These are phyloP conservation scores for Lasiodiplodia sp. DNA, from an alignment of 2,329 filamentous ascomycete species.

Conservation along the genomic window DNA sequence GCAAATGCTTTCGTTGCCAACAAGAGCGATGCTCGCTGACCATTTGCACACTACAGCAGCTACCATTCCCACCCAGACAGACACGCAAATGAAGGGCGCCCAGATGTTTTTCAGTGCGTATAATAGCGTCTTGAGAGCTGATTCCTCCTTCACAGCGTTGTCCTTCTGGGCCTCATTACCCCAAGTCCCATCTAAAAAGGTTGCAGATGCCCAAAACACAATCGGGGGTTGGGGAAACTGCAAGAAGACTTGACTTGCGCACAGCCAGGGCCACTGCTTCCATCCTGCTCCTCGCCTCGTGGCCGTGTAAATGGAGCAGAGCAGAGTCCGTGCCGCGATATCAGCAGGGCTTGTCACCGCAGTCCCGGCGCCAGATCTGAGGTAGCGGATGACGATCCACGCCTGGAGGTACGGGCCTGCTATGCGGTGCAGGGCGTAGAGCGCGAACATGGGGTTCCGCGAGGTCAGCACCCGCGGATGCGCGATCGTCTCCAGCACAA, in stretches of 20 bases:
- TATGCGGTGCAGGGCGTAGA: conserved; percentile 42
- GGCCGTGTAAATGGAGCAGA: conserved; percentile 5
- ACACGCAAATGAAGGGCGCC: background rate
- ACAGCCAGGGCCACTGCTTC: background rate
- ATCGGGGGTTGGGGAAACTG: conserved; percentile 15
- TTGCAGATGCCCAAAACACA: conserved; percentile 4
- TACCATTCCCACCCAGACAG: conserved; percentile 1
- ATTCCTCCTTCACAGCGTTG: background rate
- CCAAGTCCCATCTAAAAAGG: conserved; percentile 8
- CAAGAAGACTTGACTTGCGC: conserved; percentile 1
- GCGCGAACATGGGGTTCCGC: conserved; percentile 45
- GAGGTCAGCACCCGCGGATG: conserved; percentile 46
- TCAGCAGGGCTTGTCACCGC: background rate
- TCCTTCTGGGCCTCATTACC: background rate
- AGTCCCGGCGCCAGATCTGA: background rate
- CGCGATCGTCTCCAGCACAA: conserved; percentile 47
- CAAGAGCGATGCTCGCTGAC: background rate
- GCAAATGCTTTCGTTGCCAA: background rate
- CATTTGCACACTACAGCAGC: background rate
- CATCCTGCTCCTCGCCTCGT: background rate
- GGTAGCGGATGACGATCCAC: background rate
- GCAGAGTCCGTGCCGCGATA: background rate
- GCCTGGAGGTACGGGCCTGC: background rate
- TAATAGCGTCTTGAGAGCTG: too few species aligned
- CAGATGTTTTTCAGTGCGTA: background rate